These are phyloP conservation scores for Aspergillus oerlinghausenensis DNA, from an alignment of 2,329 filamentous ascomycete genomes.

Conservation along the genomic window DNA sequence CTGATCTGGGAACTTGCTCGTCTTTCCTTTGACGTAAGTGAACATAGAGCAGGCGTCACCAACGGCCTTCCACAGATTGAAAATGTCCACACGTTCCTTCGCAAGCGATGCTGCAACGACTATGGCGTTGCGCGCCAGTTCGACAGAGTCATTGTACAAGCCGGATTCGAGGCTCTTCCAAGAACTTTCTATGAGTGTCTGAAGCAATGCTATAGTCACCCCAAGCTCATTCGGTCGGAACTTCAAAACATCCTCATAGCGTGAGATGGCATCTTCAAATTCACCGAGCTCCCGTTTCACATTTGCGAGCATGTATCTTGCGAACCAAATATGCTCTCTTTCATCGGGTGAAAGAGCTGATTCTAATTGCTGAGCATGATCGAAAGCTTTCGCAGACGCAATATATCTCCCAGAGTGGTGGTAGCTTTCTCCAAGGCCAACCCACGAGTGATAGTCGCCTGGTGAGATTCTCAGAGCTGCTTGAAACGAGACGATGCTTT, in stretches of 20 bases:
- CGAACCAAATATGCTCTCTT: slow-evolving; percentile 79
- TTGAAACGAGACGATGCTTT: slow-evolving; percentile 88
- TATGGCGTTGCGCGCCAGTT: slow-evolving; percentile 66
- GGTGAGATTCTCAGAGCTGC: slow-evolving; percentile 79
- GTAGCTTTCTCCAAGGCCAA: slow-evolving; percentile 95
- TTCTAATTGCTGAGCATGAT: slow-evolving; percentile 76
- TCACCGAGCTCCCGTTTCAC: slow-evolving; percentile 90
- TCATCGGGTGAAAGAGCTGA: slow-evolving; percentile 52
- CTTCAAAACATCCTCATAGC: slow-evolving; percentile 70
- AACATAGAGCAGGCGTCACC: slow-evolving; percentile 86
- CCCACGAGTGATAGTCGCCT: slow-evolving; percentile 89
- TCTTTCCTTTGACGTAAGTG: slow-evolving; percentile 67
- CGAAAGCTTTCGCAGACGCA: slow-evolving; percentile 86
- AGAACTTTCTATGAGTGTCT: slow-evolving; percentile 79
- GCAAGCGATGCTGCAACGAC: slow-evolving; percentile 61
- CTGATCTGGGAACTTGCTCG: slow-evolving; percentile 58
- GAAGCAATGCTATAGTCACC: slow-evolving; percentile 79
- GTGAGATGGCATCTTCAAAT: slow-evolving; percentile 72
- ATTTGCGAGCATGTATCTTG: slow-evolving; percentile 93
- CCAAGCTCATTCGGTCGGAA: slow-evolving; percentile 72
- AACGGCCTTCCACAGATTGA: slow-evolving; percentile 93
- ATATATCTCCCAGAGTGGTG: slow-evolving; percentile 90
- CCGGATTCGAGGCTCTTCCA: slow-evolving; percentile 74
- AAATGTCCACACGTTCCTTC: slow-evolving; percentile 61
- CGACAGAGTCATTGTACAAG: slow-evolving; percentile 75